Percentiles rank a stretch among this genome's conserved stretches.
These are phyloP conservation scores for Monosporascus sp. DNA, from an alignment of 2,329 filamentous ascomycete species.

Conservation along the genomic window DNA sequence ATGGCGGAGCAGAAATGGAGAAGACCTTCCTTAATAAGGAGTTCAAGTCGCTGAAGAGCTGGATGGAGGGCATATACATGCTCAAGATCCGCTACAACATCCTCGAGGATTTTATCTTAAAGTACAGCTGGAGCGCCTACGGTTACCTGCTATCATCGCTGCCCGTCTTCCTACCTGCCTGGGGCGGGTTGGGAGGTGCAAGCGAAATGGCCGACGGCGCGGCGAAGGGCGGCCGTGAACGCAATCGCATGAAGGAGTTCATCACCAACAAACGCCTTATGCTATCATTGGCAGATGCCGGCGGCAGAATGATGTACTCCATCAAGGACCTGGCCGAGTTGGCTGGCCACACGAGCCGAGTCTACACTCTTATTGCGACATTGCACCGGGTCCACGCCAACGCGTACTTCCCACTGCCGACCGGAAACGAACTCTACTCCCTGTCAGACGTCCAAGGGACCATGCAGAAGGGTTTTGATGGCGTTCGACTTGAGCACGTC, in stretches of 20 bases:
- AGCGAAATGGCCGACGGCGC: slow-evolving; percentile 55
- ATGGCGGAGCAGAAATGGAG: slow-evolving; percentile 91
- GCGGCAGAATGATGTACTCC: slow-evolving; percentile 98
- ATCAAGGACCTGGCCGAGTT: slow-evolving; percentile 97
- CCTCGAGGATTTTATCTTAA: slow-evolving; percentile 94
- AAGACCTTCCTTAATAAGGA: slow-evolving; percentile 87
- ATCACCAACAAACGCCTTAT: slow-evolving; percentile 99
- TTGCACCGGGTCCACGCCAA: slow-evolving; percentile 89
- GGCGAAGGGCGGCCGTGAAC: slow-evolving; percentile 58
- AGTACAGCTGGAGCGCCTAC: slow-evolving; percentile 98
- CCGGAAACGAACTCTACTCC: slow-evolving; percentile 75
- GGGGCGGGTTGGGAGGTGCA: slow-evolving; percentile 77
- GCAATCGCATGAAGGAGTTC: slow-evolving; percentile 93
- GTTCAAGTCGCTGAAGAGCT: slow-evolving; percentile 86
- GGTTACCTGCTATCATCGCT: slow-evolving; percentile 91
- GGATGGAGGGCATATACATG: slow-evolving; percentile 98
- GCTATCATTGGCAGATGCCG: slow-evolving; percentile 93
- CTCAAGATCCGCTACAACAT: slow-evolving; percentile 99
- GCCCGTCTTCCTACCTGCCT: slow-evolving; percentile 88
- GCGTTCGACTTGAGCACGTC: slow-evolving; percentile 86
- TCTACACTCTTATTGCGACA: slow-evolving; percentile 92
- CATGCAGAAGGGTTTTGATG: slow-evolving; percentile 89
- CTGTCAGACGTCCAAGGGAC: slow-evolving; percentile 90
- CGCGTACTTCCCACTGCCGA: slow-evolving; percentile 69
- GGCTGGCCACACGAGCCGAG: slow-evolving; percentile 90